These are phyloP conservation scores for Saccharum officinarum DNA, from an alignment of 176 grass and related monocot genomes.

Conservation along the genomic window DNA sequence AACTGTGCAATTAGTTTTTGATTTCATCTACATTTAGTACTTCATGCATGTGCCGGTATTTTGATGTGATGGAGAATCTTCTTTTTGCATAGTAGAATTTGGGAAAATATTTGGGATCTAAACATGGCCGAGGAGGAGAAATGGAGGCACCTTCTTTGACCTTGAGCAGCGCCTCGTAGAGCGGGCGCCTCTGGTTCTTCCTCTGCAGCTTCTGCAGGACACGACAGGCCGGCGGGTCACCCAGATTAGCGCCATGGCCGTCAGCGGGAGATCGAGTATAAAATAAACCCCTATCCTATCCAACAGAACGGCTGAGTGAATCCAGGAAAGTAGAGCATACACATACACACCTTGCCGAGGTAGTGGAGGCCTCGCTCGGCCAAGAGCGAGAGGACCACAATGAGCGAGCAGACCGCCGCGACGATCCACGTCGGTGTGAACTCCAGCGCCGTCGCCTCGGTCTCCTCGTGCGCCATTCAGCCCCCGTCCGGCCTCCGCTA, in stretches of 20 bases:
- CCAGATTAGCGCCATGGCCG: neutral
- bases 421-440: constrained; percentile 95
- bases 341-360: constrained; percentile 69
- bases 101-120: no score
- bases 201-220: constrained; percentile 56
- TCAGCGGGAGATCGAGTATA: neutral
- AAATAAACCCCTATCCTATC: neutral
- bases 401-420: constrained; percentile 69
- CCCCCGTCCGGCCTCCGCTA: neutral
- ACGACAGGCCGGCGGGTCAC: neutral
- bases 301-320: neutral
- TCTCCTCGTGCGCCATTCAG: neutral
- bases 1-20: no score
- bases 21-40: no score
- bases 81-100: no score
- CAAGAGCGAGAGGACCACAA: constrained; percentile 69
- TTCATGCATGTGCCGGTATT: no score
- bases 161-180: constrained; percentile 89
- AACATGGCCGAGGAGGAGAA: no score
- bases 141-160: constrained; percentile 77
- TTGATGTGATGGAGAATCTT: no score
- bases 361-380: constrained; percentile 76
- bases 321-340: neutral
- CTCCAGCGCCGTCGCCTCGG: constrained; percentile 60
- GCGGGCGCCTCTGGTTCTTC: constrained; percentile 71